Base-by-base conservation (phyloP, 345 rosid species). In the Camelina neglecta region DNA sequence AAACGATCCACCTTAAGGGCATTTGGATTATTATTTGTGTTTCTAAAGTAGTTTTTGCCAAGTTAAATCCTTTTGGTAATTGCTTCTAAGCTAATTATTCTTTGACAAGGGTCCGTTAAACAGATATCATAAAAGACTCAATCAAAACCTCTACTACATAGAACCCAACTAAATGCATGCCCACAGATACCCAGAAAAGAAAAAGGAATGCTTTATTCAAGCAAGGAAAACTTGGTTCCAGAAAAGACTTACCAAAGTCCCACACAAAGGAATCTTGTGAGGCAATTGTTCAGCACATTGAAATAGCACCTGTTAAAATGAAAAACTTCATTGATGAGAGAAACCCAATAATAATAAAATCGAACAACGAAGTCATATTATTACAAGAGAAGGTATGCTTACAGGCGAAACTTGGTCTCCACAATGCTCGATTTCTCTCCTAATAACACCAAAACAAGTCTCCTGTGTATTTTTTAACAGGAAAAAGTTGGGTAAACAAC, bases 271-370 rank as follows among this genome's bases (percentile, higher is more conserved):
- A 87, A 86, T 83, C 86, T 92, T 92, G 85, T 92, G 98, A 78
- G 99, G 98, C 86, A 93, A 85, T 65, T 92, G 94, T 63, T 89
- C 90, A 7, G 92, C 91, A 65, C 98, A 95, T 54, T 88, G 89
- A 58, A 92, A 81, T 80, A 95, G 82, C 75, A 79, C 88, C 98
- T 92, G 97, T 39, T 58, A 69, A 69, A 69, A 51, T 24, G 26
- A 66, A 42, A 58, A 61, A 58, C 65, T 3, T 3, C 29, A 26
- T 3, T 4, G 29, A 26, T 26, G 29, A 26, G 29, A 26, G 29
- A 26, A 26, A 3, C 29, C 29, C 29, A 26, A 26, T 26, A 26
- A 26, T 26, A 11, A 13, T 4, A 35, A 38, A 49, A 67, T 29
- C 8, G 50, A 49, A 16, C 2, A 36, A 41, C 2, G 10, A 65